Evolutionary conservation across 306 rosid genomes (phyloP).

Genomic region (Malus asiatica): DNA sequence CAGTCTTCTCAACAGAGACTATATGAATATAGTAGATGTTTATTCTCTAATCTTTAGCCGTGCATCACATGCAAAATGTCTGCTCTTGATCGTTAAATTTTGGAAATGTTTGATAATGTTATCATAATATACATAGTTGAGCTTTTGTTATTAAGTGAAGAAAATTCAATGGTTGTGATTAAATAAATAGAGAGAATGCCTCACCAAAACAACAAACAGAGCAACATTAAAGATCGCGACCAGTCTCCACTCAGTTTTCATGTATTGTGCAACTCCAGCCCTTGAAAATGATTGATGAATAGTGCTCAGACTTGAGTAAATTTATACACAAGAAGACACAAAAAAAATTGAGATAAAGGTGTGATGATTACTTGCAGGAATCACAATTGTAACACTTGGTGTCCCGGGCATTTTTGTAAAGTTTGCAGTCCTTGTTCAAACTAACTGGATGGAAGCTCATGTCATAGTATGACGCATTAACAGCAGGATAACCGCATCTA

Average conservation of each 20-base stretch:
- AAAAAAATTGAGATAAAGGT: not conserved
- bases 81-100: not conserved
- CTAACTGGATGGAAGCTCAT: slow-evolving; percentile 82
- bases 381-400: slow-evolving; percentile 87
- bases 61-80: not conserved
- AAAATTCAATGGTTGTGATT: not conserved
- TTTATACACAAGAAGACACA: not conserved
- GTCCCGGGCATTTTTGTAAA: slow-evolving; percentile 62
- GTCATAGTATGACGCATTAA: slow-evolving; percentile 84
- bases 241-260: slow-evolving; percentile 92
- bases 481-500: slow-evolving; percentile 94
- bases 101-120: not conserved
- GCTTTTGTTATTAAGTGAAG: not conserved
- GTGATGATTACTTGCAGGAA: slow-evolving; percentile 72
- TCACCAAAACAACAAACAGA: slow-evolving; percentile 71
- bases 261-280: slow-evolving; percentile 99
- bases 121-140: not conserved
- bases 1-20: not conserved
- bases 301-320: slow-evolving; percentile 13
- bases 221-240: slow-evolving; percentile 73
- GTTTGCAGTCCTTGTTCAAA: slow-evolving; percentile 69
- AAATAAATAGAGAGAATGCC: slow-evolving; percentile 14
- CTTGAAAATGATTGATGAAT: slow-evolving; percentile 31
- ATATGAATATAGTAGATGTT: not conserved
- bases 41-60: not conserved